A percentile compares a stretch with the other conserved stretches of the same genome.
Evolutionary conservation across 2,329 filamentous ascomycete genomes (phyloP).

Genomic region (Aulographum hederae): DNA sequence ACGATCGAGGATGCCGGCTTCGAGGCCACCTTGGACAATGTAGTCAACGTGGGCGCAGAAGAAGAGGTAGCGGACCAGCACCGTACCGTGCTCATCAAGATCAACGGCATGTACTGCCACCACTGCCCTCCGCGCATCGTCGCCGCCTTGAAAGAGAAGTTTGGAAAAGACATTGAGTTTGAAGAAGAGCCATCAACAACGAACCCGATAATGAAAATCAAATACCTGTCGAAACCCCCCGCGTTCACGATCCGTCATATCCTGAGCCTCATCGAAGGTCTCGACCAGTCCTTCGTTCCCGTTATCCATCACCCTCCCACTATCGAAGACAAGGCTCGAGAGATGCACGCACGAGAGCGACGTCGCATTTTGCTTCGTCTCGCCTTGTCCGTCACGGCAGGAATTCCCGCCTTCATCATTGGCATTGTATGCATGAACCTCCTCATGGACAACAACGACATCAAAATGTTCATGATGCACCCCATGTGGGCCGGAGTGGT

Average conservation of each 20-base stretch:
- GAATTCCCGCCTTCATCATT: conserved; percentile 70
- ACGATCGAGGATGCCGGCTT: conserved; percentile 30
- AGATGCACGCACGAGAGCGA: conserved; percentile 54
- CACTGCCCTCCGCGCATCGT: conserved; percentile 32
- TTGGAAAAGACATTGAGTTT: conserved; percentile 32
- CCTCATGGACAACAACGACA: conserved; percentile 38
- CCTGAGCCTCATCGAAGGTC: conserved; percentile 44
- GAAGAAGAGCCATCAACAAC: conserved; percentile 36
- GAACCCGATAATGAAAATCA: conserved; percentile 49
- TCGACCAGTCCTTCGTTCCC: conserved; percentile 47
- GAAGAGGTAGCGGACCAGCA: conserved; percentile 7
- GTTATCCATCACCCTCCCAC: conserved; percentile 64
- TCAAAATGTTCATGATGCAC: conserved; percentile 48
- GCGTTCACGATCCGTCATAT: conserved; percentile 60
- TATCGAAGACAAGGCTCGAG: conserved; percentile 62
- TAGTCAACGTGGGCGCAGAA: conserved; percentile 8
- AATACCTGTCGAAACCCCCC: conserved; percentile 51
- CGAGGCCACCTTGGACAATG: conserved; percentile 18
- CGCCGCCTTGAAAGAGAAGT: conserved; percentile 31
- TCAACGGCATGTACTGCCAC: conserved; percentile 27
- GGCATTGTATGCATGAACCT: conserved; percentile 87
- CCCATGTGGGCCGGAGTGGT: conserved; percentile 52
- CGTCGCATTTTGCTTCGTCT: conserved; percentile 51
- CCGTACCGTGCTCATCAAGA: conserved; percentile 15
- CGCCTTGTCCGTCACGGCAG: conserved; percentile 46